Base-by-base conservation (phyloP, 2,329 filamentous ascomycete genomes). In the Shiraia bambusicola region DNA sequence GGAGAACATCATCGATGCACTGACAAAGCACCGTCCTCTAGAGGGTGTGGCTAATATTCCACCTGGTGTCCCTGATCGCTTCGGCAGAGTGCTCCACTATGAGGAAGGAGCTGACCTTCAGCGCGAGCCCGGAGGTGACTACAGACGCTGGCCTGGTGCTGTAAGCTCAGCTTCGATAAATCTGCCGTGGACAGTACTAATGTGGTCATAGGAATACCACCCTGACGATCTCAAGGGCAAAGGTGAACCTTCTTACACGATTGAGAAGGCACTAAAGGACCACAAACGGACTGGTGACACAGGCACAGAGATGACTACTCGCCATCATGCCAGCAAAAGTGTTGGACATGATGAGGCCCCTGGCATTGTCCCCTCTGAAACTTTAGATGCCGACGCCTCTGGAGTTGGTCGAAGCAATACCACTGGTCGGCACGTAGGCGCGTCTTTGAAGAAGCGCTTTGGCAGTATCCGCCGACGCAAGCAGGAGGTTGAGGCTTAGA, bases 41-140 rank as follows among this genome's bases (percentile, higher is more conserved):
- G 87, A 94, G 60, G 91, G 90, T 3, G 85, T 84, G 0, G 87
- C 90, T 1, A 74, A 74, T 13, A 79, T 93, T n/a, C 87, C 91
- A 1, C 82, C 86, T 0, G 90, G 91, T 15, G 70, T 78, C 54
- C 69, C 70, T 1, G 90, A 94, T 63, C 70, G 78, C 13, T 76
- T 80, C 40, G 91, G 91, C 2, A 77, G 82, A 38, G 72, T 78
- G 9, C 88, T 94, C 75, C 53, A 83, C 19, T 96, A 96, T 58
- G 76, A 88, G 58, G 90, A 96, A 60, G 90, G 90, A n/a, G 78
- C 84, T 2, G 89, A 95, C 59, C 75, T 95, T 63, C 90, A 91
- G 85, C 77, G 84, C 35, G 88, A 92, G 58, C 81, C 86, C 47
- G 87, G 87, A 12, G 87, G 84, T n/a, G 77, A 86, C 11, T 95